Base-by-base conservation (phyloP, 192 early-diverging fungal genomes). In the Dispira simplex region DNA sequence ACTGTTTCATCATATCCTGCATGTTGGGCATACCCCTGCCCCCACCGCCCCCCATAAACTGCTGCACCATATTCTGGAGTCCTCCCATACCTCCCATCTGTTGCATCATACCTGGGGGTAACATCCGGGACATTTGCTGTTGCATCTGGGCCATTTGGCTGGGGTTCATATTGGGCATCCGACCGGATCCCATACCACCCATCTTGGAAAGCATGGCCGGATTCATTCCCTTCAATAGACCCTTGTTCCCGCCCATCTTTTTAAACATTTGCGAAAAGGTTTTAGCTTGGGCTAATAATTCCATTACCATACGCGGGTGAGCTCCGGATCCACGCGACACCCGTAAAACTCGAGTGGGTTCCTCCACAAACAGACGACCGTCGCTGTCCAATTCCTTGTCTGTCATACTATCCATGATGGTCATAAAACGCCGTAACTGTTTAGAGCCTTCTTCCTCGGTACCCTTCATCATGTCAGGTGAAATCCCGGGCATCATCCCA, bases 351-450 rank as follows among this genome's bases (percentile, higher is more conserved):
- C 93, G 76, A 46, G 71, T 76, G 27, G 79, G 81, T 52, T 96
- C 79, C 18, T 84, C 76, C 1, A 70, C 68, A 71, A 97, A 96
- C n/a, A 85, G 48, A 62, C 87, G 88, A 28, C 84, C 89, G 67
- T 96, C 93, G 66, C 88, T 84, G 66, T 87, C 88, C 27, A 97
- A 75, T 72, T 97, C 95, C 60, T 70, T 44, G 16, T 95, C 90
- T 5, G 82, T 97, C 95, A 97, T 97, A 66, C 88, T 91, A 69
- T 97, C 95, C 82, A 97, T 91, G 68, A 95, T 86, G 64, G 87
- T 89, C 85, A 93, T 86, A 70, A 88, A 89, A 47, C 80, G 80
- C 74, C 81, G 79, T 47, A 84, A 67, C 23, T 75, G 72, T 18
- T 76, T 81, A n/a, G 70, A 73, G 55, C 81, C 76, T 66, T 85